Base-by-base conservation (phyloP, 2,329 filamentous ascomycete genomes). In the Neonectria ditissima region DNA sequence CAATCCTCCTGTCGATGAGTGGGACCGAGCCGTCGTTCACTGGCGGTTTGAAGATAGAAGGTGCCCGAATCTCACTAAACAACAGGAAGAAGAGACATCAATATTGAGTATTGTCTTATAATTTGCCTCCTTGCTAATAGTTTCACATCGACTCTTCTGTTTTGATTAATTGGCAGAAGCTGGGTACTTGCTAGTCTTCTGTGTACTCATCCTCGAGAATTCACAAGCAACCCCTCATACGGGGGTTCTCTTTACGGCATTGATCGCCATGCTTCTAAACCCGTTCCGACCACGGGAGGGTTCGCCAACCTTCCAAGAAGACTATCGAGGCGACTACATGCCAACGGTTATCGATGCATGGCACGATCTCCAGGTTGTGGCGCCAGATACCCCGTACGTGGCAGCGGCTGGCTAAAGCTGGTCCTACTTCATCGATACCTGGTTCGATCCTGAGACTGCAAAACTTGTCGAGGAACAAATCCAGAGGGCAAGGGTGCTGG, bases 371-470 rank as follows among this genome's bases (percentile, higher is more conserved):
- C 44, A 18, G 44, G 14, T 47, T 30, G 44, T 47, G 8, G 44
- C 44, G 22, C 44, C 44, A 18, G 44, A 47, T 47, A 47, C 44
- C 30, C 44, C 44, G 30, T 47, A 47, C 8, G 44, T 47, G 24
- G 44, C 44, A 30, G 24, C 24, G 44, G 44, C 44, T 16, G 44
- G 44, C 44, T 2, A 3, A 47, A 28, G 30, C 24, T 24, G 30
- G 16, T 30, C 30, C 9, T 47, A 47, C 44, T 47, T 47, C 14
- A 30, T 47, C 44, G 44, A 47, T 30, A 47, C 44, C 24, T 24
- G 44, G 24, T 47, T 47, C 24, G 24, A 47, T 47, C 44, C 16
- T 47, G 16, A 47, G 44, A 47, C 44, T 47, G 44, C 44, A 30
- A 3, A 47, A 16, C 24, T 30, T 2, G 5, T 30, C 4, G 30